Percentiles rank a stretch among this genome's conserved stretches.
Conservation (phyloP, 139 green algal species). For the Marvania coccoides region DNA sequence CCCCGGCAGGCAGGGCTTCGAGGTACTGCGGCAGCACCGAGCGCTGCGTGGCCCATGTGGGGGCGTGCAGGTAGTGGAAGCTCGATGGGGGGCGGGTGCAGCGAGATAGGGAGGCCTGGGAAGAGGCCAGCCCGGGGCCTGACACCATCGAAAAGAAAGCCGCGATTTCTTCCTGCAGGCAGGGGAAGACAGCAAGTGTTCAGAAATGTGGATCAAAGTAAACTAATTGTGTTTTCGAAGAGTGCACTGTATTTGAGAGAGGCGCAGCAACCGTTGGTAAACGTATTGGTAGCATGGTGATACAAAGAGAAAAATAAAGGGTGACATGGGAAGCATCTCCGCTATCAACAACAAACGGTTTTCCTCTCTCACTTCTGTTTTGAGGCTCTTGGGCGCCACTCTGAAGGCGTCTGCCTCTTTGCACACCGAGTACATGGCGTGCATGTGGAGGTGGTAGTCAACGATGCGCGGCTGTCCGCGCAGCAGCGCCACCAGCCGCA, state of each 20-base stretch:
- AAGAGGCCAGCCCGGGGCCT: not conserved
- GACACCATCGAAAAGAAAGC: slow-evolving; percentile 3
- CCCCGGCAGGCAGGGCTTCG: not conserved
- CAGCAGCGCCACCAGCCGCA: slow-evolving; percentile 13
- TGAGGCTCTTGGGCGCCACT: not conserved
- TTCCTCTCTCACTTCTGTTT: too few relatives aligned
- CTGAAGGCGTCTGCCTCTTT: slow-evolving; percentile 13
- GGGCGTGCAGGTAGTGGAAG: slow-evolving; percentile 12
- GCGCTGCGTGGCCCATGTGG: not conserved
- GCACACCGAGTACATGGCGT: slow-evolving; percentile 10
- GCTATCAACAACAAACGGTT: too few relatives aligned
- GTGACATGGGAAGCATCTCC: not conserved
- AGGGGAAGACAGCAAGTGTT: too few relatives aligned
- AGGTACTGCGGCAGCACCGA: not conserved
- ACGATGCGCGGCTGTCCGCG: slow-evolving; percentile 1
- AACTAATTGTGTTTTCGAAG: too few relatives aligned
- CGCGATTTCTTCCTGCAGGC: slow-evolving; percentile 1
- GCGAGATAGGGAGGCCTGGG: not conserved
- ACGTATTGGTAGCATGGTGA: too few relatives aligned
- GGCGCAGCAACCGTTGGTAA: too few relatives aligned
- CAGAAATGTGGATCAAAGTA: not conserved
- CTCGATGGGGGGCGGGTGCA: not conserved
- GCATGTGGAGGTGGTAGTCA: slow-evolving; percentile 11
- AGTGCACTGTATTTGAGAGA: too few relatives aligned
- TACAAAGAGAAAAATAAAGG: too few relatives aligned